These are phyloP conservation scores for Phragmites australis DNA, from an alignment of 176 grass and related monocot genomes.

Conservation along the genomic window DNA sequence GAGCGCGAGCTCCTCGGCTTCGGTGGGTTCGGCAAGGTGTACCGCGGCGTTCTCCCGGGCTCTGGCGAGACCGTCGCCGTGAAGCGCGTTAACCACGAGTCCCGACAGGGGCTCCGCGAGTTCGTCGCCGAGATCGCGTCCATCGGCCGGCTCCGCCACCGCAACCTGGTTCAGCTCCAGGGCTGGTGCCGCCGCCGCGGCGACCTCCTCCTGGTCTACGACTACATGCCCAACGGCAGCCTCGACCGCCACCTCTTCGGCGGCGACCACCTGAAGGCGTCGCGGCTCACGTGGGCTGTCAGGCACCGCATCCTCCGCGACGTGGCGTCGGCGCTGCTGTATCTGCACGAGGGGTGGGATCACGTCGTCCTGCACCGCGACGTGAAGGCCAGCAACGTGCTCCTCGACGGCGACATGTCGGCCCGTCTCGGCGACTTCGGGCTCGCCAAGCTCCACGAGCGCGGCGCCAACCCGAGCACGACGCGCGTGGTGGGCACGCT, in stretches of 20 bases:
- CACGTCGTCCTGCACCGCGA: constrained; percentile 83
- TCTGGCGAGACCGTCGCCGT: constrained; percentile 59
- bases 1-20: constrained; percentile 70
- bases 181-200: constrained; percentile 82
- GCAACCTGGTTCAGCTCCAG: constrained; percentile 82
- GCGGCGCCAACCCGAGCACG: constrained; percentile 72
- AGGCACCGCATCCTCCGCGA: constrained; percentile 54
- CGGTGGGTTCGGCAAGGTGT: constrained; percentile 93
- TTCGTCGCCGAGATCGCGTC: constrained; percentile 85
- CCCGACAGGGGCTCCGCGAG: constrained; percentile 69
- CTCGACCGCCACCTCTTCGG: constrained; percentile 71
- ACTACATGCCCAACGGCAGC: constrained; percentile 86
- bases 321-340: constrained; percentile 71
- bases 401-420: constrained; percentile 70
- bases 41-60: constrained; percentile 61
- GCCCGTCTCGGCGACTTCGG: constrained; percentile 80
- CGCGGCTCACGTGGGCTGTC: constrained; percentile 48
- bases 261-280: constrained; percentile 8
- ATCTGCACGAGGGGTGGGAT: constrained; percentile 94
- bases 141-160: constrained; percentile 77
- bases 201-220: constrained; percentile 82
- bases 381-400: constrained; percentile 83
- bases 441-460: constrained; percentile 82
- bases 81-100: constrained; percentile 79
- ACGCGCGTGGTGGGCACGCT: constrained; percentile 82